phyloP scores from a whole-genome alignment of 352 stramenopile species.

The Globisporangium megalacanthum region DNA sequence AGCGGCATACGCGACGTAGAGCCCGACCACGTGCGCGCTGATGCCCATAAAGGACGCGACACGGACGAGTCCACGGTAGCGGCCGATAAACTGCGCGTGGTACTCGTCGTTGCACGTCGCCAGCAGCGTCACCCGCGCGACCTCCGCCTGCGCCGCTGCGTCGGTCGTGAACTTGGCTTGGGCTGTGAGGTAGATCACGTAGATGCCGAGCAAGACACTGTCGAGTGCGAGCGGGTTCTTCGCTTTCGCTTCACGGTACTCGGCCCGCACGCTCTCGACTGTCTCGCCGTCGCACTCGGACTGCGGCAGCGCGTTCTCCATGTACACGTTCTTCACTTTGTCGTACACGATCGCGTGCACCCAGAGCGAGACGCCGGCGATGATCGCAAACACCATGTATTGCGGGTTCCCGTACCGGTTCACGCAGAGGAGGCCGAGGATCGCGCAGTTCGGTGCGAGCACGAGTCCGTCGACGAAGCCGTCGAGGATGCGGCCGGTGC shows the following conservation, averaged over 20 bases:
- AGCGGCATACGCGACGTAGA: constrained; percentile 67
- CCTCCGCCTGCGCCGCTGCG: constrained; percentile 50
- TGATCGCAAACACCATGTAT: constrained; percentile 48
- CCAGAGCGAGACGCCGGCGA: constrained; percentile 68
- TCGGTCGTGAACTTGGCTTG: constrained; percentile 67
- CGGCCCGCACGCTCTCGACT: constrained; percentile 68
- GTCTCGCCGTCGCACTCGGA: constrained; percentile 79
- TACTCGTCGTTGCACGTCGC: constrained; percentile 62
- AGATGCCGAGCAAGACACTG: constrained; percentile 69
- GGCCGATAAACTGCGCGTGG: constrained; percentile 46
- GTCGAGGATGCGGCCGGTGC: constrained; percentile 76
- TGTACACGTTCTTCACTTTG: constrained; percentile 87
- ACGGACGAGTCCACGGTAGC: constrained; percentile 56
- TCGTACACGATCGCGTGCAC: constrained; percentile 80
- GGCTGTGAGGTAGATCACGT: constrained; percentile 65
- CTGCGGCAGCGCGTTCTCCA: constrained; percentile 75
- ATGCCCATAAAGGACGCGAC: constrained; percentile 80
- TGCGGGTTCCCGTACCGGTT: constrained; percentile 45
- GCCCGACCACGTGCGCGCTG: constrained; percentile 60
- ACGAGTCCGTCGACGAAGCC: constrained; percentile 72
- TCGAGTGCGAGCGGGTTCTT: constrained; percentile 62
- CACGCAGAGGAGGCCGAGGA: constrained; percentile 47
- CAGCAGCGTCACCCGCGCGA: constrained; percentile 47
- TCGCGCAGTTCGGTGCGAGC: constrained; percentile 65
- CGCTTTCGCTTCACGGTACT: constrained; percentile 54